Evolutionary conservation across 768 basidiomycete species (phyloP), one percentile per base, ranked within the genome.

Genomic region (Lentinus tigrinus): DNA sequence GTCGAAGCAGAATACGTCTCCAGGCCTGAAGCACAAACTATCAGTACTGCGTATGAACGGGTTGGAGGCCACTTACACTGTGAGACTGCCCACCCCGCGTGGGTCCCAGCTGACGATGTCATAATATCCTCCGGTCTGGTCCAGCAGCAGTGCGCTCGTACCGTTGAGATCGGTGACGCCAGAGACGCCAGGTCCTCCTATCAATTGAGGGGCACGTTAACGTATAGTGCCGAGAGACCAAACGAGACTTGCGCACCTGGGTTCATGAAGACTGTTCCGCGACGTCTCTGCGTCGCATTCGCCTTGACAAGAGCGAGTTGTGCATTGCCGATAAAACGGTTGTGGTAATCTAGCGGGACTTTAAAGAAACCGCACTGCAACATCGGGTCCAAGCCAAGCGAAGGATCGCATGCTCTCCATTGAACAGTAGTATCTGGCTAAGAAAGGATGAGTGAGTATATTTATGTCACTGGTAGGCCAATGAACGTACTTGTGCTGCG

Each of bases 81-180:
- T 60, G 36, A 52, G 42, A 3, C 21, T 24, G 6, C 58, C 58
- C 17, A 60, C 58, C 6, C 58, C 58, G 24, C 53, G 53, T n/a
- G 53, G 58, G 21, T 60, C 58, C 58, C 58, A 60, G 48, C 48
- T 54, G 31, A 60, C 58, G 24, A 60, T 23, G 38, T 60, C 58
- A 23, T 60, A 60, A 3, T 43, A 9, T 5, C 58, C 58, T 21
- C 58, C 58, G 0, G 52, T 60, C 19, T 49, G 9, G 21, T 21
- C 21, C 26, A 54, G 48, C 2, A 50, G 37, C 9, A 27, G 16
- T 3, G 24, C 14, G 23, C 47, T 34, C 16, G 16, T 26, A 6
- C 21, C 9, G 21, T 26, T 19, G 4, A 60, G 23, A 4, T 24
- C 21, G 6, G n/a, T 19, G 6, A 60, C 8, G 9, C 58, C 58